These are phyloP conservation scores for Pythium sp. DNA, from an alignment of 352 stramenopile species.

Conservation along the genomic window DNA sequence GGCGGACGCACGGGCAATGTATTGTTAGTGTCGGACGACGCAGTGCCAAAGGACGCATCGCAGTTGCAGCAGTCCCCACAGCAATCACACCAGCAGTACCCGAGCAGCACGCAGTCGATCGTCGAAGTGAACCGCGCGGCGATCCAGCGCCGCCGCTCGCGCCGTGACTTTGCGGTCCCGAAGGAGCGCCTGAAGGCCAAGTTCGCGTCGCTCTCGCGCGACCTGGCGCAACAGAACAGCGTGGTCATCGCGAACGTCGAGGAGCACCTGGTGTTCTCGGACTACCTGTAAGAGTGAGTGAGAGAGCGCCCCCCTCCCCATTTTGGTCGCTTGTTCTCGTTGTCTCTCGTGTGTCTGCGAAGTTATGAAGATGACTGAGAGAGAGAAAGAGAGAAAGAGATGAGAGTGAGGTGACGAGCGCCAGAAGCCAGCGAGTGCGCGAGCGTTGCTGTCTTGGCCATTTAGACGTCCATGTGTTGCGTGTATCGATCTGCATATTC, in stretches of 20 bases:
- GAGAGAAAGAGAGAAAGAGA: neutral
- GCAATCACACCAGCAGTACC: conserved; percentile 2
- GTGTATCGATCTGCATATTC: neutral
- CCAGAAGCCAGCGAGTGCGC: neutral
- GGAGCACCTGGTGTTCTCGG: conserved; percentile 71
- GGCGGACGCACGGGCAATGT: conserved; percentile 43
- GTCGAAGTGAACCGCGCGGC: conserved; percentile 60
- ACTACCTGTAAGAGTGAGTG: conserved; percentile 43
- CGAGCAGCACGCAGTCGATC: conserved; percentile 30
- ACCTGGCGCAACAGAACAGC: conserved; percentile 48
- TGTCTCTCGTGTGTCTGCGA: neutral
- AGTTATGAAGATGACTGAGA: too few species aligned
- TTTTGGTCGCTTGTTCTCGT: neutral
- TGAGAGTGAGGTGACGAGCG: neutral
- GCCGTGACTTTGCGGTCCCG: conserved; percentile 58
- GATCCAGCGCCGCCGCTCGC: conserved; percentile 34
- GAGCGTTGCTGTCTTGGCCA: neutral
- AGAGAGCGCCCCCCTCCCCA: neutral
- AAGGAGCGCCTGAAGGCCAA: conserved; percentile 74
- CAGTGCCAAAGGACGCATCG: neutral
- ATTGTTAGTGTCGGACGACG: conserved; percentile 41
- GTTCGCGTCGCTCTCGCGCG: conserved; percentile 57
- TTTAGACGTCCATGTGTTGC: neutral
- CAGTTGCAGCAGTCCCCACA: conserved; percentile 2
- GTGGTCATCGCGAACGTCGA: conserved; percentile 42